phyloP scores from a whole-genome alignment of 129 eudicot species.

The Escallonia rubra region DNA sequence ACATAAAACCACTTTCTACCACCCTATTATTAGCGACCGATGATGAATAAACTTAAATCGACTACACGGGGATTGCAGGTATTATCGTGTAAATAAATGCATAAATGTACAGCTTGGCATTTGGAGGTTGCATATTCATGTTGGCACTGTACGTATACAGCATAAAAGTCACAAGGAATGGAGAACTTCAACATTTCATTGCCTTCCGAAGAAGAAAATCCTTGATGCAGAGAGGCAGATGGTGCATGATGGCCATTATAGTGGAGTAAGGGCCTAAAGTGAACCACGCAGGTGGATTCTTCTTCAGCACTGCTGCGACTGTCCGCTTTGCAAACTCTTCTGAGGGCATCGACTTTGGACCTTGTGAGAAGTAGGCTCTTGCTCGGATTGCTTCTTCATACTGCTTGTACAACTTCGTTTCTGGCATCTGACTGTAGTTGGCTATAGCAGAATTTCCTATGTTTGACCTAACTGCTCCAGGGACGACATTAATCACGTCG shows the following conservation, averaged over 20 bases:
- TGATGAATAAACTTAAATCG: too few species aligned
- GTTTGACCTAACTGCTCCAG: conserved; percentile 77
- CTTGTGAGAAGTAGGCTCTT: conserved; percentile 67
- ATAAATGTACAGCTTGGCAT: too few species aligned
- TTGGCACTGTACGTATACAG: too few species aligned
- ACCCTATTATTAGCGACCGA: too few species aligned
- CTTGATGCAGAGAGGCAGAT: conserved; percentile 63
- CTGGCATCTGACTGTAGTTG: conserved; percentile 66
- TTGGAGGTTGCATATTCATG: too few species aligned
- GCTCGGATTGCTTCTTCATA: conserved; percentile 62
- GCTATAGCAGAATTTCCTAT: conserved; percentile 63
- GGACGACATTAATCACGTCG: conserved; percentile 64
- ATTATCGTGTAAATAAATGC: too few species aligned
- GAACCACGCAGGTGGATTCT: conserved; percentile 81
- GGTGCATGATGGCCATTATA: conserved; percentile 55
- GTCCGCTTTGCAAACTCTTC: conserved; percentile 81
- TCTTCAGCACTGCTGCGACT: conserved; percentile 53
- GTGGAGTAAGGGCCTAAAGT: conserved; percentile 62
- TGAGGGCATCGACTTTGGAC: conserved; percentile 54
- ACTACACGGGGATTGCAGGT: too few species aligned
- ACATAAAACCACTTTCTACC: too few species aligned
- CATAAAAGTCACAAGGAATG: too few species aligned
- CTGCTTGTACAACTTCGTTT: conserved; percentile 82
- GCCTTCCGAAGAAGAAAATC: conserved; percentile 52
- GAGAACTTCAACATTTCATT: conserved; percentile 39